A percentile compares a stretch with the other conserved stretches of the same genome.
Conservation (phyloP, 1,284 basidiomycete genomes). For the Inonotus obliquus region DNA sequence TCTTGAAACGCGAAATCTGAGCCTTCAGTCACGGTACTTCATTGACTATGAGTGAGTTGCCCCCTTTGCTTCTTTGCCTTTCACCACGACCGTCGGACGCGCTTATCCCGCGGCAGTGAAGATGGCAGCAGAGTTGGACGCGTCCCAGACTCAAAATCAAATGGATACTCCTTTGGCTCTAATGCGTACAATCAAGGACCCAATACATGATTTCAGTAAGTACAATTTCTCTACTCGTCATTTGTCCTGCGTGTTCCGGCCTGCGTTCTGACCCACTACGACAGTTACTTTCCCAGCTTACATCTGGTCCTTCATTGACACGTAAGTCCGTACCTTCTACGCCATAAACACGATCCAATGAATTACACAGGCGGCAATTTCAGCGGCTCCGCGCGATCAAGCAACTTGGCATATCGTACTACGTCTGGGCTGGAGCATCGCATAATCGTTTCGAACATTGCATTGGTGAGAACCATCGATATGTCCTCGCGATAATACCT, state of each 20-base stretch:
- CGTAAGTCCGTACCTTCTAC: conserved; percentile 28
- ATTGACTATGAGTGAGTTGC: not conserved
- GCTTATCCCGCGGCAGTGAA: not conserved
- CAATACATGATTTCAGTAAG: conserved; percentile 46
- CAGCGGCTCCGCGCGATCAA: conserved; percentile 71
- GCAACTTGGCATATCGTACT: conserved; percentile 70
- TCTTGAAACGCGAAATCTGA: too few relatives aligned
- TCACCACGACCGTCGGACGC: not conserved
- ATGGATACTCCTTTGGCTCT: not conserved
- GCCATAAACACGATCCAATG: not conserved
- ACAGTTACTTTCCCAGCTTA: conserved; percentile 34
- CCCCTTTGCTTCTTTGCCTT: not conserved
- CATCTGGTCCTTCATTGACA: conserved; percentile 42
- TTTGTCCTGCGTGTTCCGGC: not conserved
- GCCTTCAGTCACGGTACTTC: too few relatives aligned
- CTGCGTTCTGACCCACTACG: not conserved
- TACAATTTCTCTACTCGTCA: conserved; percentile 12
- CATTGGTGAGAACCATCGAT: conserved; percentile 44
- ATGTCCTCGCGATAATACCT: not conserved
- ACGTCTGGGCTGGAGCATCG: conserved; percentile 69
- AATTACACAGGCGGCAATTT: conserved; percentile 57
- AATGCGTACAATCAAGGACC: conserved; percentile 35
- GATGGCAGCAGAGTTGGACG: not conserved
- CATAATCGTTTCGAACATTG: conserved; percentile 81
- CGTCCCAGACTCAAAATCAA: not conserved